A percentile compares a stretch with the other conserved stretches of the same genome.
Conservation (phyloP, 148 eudicot species). For the Arbutus unedo region DNA sequence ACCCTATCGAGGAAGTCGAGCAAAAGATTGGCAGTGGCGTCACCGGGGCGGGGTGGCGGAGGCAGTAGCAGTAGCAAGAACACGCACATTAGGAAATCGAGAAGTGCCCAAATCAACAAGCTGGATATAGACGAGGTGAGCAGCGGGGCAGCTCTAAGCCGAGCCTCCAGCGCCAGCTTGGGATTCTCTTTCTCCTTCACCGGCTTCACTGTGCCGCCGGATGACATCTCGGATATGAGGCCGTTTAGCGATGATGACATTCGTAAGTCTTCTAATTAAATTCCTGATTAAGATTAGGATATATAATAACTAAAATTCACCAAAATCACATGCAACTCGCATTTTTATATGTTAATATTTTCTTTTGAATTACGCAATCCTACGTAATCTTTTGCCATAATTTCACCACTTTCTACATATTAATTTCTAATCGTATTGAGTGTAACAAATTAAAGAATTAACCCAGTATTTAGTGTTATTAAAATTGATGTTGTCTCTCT, state of each 20-base stretch:
- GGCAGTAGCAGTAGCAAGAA: slow-evolving; percentile 27
- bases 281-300: background rate
- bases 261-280: slow-evolving; percentile 29
- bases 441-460: too few relatives aligned
- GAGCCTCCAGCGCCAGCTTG: slow-evolving; percentile 93
- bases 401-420: too few relatives aligned
- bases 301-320: too few relatives aligned
- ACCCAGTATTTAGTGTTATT: too few relatives aligned
- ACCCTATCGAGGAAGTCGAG: slow-evolving; percentile 53
- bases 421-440: too few relatives aligned
- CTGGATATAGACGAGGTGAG: slow-evolving; percentile 53
- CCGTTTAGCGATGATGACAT: slow-evolving; percentile 81
- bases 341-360: too few relatives aligned
- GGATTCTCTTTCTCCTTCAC: slow-evolving; percentile 76
- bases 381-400: too few relatives aligned
- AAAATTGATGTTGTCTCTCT: background rate
- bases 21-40: slow-evolving; percentile 40
- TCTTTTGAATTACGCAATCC: too few relatives aligned
- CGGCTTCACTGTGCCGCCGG: slow-evolving; percentile 78
- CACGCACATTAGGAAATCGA: slow-evolving; percentile 74
- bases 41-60: slow-evolving; percentile 29
- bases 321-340: too few relatives aligned
- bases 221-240: slow-evolving; percentile 55
- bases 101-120: slow-evolving; percentile 80
- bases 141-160: slow-evolving; percentile 85